Evolutionary conservation across 164 flowering plant species (phyloP), one percentile per base, ranked within the genome.

Genomic region (Nelumbo lutea): DNA sequence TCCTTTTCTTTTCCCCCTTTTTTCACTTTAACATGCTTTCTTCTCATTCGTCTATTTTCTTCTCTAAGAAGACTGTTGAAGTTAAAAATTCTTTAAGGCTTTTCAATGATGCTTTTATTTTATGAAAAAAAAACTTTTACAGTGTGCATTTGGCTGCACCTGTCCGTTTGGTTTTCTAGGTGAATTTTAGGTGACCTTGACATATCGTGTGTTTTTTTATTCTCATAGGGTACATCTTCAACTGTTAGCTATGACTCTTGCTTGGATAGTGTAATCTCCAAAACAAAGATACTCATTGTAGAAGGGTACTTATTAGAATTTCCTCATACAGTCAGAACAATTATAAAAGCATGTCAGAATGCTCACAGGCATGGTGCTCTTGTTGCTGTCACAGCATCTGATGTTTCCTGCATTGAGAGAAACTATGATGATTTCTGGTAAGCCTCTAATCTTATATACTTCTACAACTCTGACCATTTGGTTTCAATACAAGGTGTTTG

Each of bases 241-340:
- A 71, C 84, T 58, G 78, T 91, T 46, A 78, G 77, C 71, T 90
- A 90, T 68, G 91, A 92, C 75, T 15, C 86, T 41, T 78, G 78
- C 77, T 82, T 90, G 82, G 88, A 90, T 59, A 81, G 81, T 76
- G 56, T 79, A 60, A 69, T 94, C 62, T 80, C 94, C 45, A 90
- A 87, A 79, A 82, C 96, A 66, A 89, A 80, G 52, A 83, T 95
- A 72, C 86, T 95, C 68, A 81, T 92, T n/a, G 86, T 95, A 59
- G 98, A 95, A 82, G 98, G 98, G 11, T 95, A 95, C 79, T 74
- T 95, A 71, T 95, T 95, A 72, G 98, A 91, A 77, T 79, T 95
- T 69, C 97, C 94, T 57, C 88, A 88, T 75, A 88, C 98, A 14
- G 86, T 90, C 59, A 83, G 80, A 80, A 74, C 96, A 66, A 90